phyloP scores from a whole-genome alignment of 768 basidiomycete genomes.

The Agaricus bisporus region DNA sequence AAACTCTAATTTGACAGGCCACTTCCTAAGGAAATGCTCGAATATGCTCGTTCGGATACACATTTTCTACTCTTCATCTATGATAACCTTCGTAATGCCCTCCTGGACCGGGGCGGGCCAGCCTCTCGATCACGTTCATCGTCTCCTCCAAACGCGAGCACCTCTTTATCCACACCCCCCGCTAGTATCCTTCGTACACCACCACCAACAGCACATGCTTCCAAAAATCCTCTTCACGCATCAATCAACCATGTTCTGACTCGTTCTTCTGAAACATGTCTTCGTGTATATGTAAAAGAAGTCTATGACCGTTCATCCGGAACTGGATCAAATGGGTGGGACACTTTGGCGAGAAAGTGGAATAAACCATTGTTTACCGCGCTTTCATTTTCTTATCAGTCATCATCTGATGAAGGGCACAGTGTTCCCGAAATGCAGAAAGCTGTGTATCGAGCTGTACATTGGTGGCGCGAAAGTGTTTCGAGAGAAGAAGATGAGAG shows the following conservation, averaged over 20 bases:
- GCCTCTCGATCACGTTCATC: conserved; percentile 35
- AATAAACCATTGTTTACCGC: conserved; percentile 47
- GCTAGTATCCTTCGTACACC: conserved; percentile 16
- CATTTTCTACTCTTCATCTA: conserved; percentile 93
- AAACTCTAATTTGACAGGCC: conserved; percentile 38
- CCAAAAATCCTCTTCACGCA: conserved; percentile 21
- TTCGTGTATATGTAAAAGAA: conserved; percentile 66
- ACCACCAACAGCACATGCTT: not conserved
- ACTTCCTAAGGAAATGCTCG: conserved; percentile 80
- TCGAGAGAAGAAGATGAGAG: conserved; percentile 88
- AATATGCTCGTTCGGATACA: conserved; percentile 93
- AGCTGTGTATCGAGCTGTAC: conserved; percentile 64
- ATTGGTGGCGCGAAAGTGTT: conserved; percentile 76
- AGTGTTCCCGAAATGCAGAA: conserved; percentile 40
- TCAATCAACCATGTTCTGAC: conserved; percentile 60
- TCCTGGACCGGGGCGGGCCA: conserved; percentile 56
- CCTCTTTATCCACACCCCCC: conserved; percentile 18
- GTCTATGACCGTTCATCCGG: conserved; percentile 63
- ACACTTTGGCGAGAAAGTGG: conserved; percentile 74
- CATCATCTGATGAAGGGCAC: conserved; percentile 17
- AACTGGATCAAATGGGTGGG: conserved; percentile 69
- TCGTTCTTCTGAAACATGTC: conserved; percentile 71
- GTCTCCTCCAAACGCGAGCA: conserved; percentile 13
- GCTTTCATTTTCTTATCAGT: conserved; percentile 5
- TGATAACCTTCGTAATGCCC: conserved; percentile 82